A percentile compares a stretch with the other conserved stretches of the same genome.
These are phyloP conservation scores for Apiospora rasikravindrae DNA, from an alignment of 2,329 filamentous ascomycete species.

Conservation along the genomic window DNA sequence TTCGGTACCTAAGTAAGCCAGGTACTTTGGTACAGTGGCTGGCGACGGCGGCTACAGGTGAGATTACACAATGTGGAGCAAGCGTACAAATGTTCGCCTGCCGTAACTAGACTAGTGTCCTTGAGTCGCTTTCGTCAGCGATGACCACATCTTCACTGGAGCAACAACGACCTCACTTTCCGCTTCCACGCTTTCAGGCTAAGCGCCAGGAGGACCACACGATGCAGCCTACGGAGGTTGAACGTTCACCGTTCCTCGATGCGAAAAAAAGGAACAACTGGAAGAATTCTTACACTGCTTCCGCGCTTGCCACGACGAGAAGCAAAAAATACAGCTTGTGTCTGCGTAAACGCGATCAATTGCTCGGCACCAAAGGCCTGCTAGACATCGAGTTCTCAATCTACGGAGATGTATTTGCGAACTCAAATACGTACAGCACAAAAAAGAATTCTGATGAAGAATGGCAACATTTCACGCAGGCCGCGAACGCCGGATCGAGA, in stretches of 20 bases:
- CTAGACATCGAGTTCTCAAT: conserved; percentile 16
- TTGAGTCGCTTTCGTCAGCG: neutral
- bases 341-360: conserved; percentile 13
- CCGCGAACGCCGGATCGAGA: conserved; percentile 7
- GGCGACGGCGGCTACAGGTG: neutral
- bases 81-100: conserved; percentile 13
- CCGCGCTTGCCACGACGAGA: conserved; percentile 1
- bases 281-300: neutral
- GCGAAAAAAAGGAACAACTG: neutral
- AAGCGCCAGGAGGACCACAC: neutral
- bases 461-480: conserved; percentile 13
- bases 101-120: conserved; percentile 9
- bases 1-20: neutral
- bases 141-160: neutral
- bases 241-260: neutral
- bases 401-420: neutral
- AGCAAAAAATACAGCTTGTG: conserved; percentile 13
- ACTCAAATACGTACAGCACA: neutral
- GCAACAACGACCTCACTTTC: neutral
- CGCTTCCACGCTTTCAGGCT: neutral
- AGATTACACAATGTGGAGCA: conserved; percentile 8
- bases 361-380: conserved; percentile 4
- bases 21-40: too few species aligned
- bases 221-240: neutral
- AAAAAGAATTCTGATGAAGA: neutral